Base-by-base conservation (phyloP, 208 protist genomes). In the Acanthamoeba polyphaga region DNA sequence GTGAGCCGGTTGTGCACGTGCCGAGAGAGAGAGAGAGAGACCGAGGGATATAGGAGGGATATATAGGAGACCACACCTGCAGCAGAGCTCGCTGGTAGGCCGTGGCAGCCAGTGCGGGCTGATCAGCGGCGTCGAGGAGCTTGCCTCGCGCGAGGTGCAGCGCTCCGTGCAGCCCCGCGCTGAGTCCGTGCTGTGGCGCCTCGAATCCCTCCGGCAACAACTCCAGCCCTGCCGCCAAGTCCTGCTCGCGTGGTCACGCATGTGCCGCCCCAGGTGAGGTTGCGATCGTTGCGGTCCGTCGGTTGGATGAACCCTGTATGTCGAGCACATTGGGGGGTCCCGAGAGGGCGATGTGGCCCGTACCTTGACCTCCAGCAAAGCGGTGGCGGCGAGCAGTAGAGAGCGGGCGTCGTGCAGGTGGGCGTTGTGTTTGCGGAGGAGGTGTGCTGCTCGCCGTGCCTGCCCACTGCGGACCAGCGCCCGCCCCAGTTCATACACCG, bases 111-210 rank as follows among this genome's bases (percentile, higher is more conserved):
- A 76, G 68, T 2, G 68, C 68, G 3, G 68, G 68, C 38, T 76
- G 68, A 22, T 76, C 68, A 8, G 68, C 68, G 19, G 68, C 68
- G 34, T 76, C 68, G 68, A 76, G 68, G 29, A 76, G 68, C 68
- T 76, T 76, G 68, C 68, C 68, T 32, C 68, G n/a, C 68, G 38
- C 68, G 13, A 76, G 68, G 38, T 76, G n/a, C n/a, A 76, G 68
- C 3, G 68, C n/a, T 17, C 32, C 68, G 19, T 76, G 68, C 17
- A 76, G 68, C 9, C 32, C 19, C 10, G 68, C 68, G 38, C 22
- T 8, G 12, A 76, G 68, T 32, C 68, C 68, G 12, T 46, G n/a
- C 68, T 43, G 32, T 43, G 68, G 68, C 7, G 29, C 12, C 10
- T 32, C n/a, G 29, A 76, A 76, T 6, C 68, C 68, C 34, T 76